These are phyloP conservation scores for Ustilago xerochloae DNA, from an alignment of 1,284 basidiomycete genomes.

Conservation along the genomic window DNA sequence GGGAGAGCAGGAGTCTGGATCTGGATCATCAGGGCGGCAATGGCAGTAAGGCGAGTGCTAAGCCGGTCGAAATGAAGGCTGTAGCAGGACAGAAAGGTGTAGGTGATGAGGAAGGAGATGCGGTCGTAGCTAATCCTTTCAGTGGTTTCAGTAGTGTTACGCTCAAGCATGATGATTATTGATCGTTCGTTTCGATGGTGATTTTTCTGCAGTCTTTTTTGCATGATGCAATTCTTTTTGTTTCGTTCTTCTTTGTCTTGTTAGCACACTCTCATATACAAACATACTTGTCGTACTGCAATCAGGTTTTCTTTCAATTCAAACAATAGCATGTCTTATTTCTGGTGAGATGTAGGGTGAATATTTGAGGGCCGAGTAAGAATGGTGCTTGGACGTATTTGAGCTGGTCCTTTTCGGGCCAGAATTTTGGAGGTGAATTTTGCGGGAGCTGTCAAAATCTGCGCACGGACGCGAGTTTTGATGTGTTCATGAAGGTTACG, in stretches of 20 bases:
- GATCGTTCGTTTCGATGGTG: constrained; percentile 22
- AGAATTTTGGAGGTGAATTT: not conserved
- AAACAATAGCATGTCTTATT: too few relatives aligned
- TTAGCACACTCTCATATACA: not conserved
- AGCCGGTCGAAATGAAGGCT: constrained; percentile 56
- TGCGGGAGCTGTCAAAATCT: not conserved
- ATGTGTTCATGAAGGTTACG: too few relatives aligned
- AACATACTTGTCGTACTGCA: not conserved
- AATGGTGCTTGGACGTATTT: not conserved
- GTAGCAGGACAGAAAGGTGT: constrained; percentile 59
- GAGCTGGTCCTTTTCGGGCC: not conserved
- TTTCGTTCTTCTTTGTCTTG: not conserved
- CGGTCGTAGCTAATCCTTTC: constrained; percentile 62
- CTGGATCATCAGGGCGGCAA: constrained; percentile 73
- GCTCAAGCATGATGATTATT: constrained; percentile 57
- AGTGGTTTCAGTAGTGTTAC: constrained; percentile 61
- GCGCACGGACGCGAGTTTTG: not conserved
- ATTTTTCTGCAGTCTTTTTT: constrained; percentile 26
- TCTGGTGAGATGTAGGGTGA: too few relatives aligned
- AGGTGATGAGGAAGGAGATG: constrained; percentile 63
- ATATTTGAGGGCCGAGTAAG: too few relatives aligned
- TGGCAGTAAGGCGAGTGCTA: constrained; percentile 77
- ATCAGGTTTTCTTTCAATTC: too few relatives aligned
- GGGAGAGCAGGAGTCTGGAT: constrained; percentile 89
- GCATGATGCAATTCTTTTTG: not conserved